A percentile compares a stretch with the other conserved stretches of the same genome.
phyloP scores from a whole-genome alignment of 495 filamentous ascomycete species.

The Endocarpon pusillum region DNA sequence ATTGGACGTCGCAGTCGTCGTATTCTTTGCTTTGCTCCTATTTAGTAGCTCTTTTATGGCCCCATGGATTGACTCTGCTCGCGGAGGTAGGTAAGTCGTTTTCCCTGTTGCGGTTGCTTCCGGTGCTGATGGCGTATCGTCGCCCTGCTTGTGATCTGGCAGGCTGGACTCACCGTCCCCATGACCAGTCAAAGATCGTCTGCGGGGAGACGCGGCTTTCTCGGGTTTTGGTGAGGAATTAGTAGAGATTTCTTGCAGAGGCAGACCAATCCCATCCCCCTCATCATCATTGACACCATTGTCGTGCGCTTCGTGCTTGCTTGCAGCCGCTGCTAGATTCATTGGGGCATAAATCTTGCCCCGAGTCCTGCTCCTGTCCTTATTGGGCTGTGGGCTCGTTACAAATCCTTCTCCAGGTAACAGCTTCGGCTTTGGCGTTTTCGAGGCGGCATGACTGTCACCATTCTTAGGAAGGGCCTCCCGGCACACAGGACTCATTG shows the following conservation, averaged over 20 bases:
- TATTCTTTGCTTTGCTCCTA: not conserved
- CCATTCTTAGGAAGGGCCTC: not conserved
- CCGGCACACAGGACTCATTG: no score
- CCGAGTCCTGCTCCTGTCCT: not conserved
- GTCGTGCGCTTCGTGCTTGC: not conserved
- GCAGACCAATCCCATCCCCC: not conserved
- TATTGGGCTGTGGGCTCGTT: not conserved
- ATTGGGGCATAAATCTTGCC: not conserved
- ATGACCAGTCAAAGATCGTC: no score
- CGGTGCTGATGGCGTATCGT: no score
- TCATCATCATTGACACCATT: not conserved
- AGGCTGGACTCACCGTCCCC: no score
- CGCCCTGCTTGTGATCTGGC: no score
- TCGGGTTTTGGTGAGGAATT: constrained; percentile 16
- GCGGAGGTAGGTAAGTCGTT: no score
- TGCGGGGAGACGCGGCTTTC: constrained; percentile 14
- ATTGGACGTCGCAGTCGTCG: not conserved
- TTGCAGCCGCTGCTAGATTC: not conserved
- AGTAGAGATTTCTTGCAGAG: constrained; percentile 14
- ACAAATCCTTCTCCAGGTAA: not conserved
- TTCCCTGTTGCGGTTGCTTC: no score
- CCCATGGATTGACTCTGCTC: constrained; percentile 13
- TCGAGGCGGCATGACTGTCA: not conserved
- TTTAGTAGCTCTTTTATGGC: not conserved
- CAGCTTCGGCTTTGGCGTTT: not conserved